Conservation (phyloP, 2,329 filamentous ascomycete genomes). For the Aspergillus tanneri region DNA sequence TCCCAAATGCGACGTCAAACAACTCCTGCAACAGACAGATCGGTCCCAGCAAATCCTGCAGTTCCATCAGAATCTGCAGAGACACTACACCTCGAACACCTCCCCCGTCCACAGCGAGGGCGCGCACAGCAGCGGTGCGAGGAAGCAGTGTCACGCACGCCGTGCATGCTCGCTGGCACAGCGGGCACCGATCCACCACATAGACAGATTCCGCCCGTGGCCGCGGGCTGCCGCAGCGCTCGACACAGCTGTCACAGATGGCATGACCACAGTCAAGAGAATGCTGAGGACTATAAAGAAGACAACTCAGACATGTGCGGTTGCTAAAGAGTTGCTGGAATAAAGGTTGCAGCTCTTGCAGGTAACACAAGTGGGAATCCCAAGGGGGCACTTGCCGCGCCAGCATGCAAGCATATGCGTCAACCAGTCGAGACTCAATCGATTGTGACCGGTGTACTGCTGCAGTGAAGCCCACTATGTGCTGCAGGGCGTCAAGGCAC, state of each 20-base stretch:
- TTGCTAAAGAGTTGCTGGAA: neutral
- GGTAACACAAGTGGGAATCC: neutral
- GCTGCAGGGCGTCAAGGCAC: slow-evolving; percentile 4
- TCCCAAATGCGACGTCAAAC: slow-evolving; percentile 8
- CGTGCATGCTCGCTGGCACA: neutral
- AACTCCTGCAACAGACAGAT: slow-evolving; percentile 5
- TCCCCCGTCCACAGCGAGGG: slow-evolving; percentile 6
- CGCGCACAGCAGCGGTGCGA: slow-evolving; percentile 6
- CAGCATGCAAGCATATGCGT: slow-evolving; percentile 1
- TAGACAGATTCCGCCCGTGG: slow-evolving; percentile 1
- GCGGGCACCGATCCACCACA: slow-evolving; percentile 1
- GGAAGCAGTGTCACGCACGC: neutral
- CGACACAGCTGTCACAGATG: slow-evolving; percentile 5
- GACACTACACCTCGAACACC: slow-evolving; percentile 1
- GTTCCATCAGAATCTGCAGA: slow-evolving; percentile 2
- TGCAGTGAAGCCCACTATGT: neutral
- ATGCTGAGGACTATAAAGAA: slow-evolving; percentile 4
- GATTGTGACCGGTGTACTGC: neutral
- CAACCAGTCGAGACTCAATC: neutral
- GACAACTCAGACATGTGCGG: slow-evolving; percentile 6
- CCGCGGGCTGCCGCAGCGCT: neutral
- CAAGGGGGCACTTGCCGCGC: neutral
- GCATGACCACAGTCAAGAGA: slow-evolving; percentile 5
- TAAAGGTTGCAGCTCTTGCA: neutral
- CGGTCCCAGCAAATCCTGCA: slow-evolving; percentile 6